phyloP scores from a whole-genome alignment of 2,329 filamentous ascomycete genomes.

The Rhinocladiella similis region DNA sequence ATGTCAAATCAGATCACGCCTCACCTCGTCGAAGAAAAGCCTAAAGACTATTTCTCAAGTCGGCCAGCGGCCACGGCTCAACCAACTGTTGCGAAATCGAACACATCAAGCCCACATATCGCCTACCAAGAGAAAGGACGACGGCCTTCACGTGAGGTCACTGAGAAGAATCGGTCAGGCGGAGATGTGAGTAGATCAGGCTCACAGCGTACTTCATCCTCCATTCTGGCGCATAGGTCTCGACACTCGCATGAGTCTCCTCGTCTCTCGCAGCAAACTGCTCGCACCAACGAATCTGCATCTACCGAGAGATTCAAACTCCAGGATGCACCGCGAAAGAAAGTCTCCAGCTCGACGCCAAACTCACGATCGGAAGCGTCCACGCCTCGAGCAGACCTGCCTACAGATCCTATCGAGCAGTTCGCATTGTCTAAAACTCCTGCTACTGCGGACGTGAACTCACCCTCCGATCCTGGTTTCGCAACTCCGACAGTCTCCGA shows the following conservation, averaged over 20 bases:
- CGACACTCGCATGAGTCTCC: slow-evolving; percentile 17
- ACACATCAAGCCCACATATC: slow-evolving; percentile 71
- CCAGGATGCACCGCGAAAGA: slow-evolving; percentile 74
- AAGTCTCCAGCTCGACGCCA: slow-evolving; percentile 31
- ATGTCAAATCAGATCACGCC: slow-evolving; percentile 41
- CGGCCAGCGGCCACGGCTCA: slow-evolving; percentile 34
- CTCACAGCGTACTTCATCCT: slow-evolving; percentile 23
- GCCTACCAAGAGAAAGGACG: slow-evolving; percentile 84
- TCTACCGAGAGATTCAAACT: slow-evolving; percentile 68
- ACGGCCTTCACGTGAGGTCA: slow-evolving; percentile 36
- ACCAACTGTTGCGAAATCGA: slow-evolving; percentile 34
- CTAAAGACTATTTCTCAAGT: slow-evolving; percentile 59
- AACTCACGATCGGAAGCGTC: slow-evolving; percentile 42
- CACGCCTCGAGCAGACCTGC: slow-evolving; percentile 19
- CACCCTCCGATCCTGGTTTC: slow-evolving; percentile 32
- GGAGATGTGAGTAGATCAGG: slow-evolving; percentile 24
- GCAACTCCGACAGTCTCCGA: slow-evolving; percentile 55
- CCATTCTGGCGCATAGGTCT: slow-evolving; percentile 11
- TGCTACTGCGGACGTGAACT: slow-evolving; percentile 33
- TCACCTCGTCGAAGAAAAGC: slow-evolving; percentile 52
- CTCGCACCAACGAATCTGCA: slow-evolving; percentile 18
- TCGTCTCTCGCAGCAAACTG: slow-evolving; percentile 16
- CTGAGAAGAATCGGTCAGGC: slow-evolving; percentile 43
- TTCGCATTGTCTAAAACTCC: slow-evolving; percentile 19
- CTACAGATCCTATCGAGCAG: slow-evolving; percentile 17